Conservation (phyloP, 768 basidiomycete species). For the Aureoboletus auriporus region DNA sequence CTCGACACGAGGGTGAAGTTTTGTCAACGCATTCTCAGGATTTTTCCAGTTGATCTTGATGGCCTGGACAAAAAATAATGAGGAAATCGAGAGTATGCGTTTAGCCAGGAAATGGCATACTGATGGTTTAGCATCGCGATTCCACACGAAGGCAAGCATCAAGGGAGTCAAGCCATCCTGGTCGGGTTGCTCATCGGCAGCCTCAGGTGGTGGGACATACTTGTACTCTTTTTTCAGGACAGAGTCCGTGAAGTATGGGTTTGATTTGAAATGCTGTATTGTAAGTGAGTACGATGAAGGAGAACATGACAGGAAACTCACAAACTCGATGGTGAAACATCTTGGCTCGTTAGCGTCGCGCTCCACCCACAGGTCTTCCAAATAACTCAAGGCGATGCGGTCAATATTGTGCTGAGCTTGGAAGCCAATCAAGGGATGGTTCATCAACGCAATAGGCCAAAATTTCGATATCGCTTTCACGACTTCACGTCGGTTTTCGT, state of each 20-base stretch:
- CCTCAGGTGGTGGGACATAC: constrained; percentile 52
- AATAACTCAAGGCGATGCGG: constrained; percentile 74
- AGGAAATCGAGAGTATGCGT: not conserved
- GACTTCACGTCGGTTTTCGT: constrained; percentile 65
- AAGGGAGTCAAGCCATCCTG: constrained; percentile 72
- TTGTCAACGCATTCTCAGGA: constrained; percentile 69
- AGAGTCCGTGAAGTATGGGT: constrained; percentile 74
- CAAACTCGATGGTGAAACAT: constrained; percentile 85
- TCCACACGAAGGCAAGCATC: constrained; percentile 81
- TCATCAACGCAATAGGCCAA: constrained; percentile 85
- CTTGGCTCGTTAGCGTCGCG: constrained; percentile 72
- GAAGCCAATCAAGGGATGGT: constrained; percentile 58
- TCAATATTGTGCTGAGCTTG: constrained; percentile 73
- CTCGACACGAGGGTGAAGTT: constrained; percentile 64
- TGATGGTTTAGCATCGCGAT: constrained; percentile 62
- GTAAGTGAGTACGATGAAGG: constrained; percentile 2
- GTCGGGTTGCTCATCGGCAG: constrained; percentile 56
- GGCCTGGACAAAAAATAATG: constrained; percentile 36
- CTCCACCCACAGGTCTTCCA: constrained; percentile 82
- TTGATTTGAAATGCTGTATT: constrained; percentile 74
- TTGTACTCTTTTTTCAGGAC: constrained; percentile 83
- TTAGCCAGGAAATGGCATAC: constrained; percentile 36
- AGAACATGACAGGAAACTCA: constrained; percentile 40
- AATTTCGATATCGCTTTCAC: constrained; percentile 69
- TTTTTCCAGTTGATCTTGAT: constrained; percentile 81